Conservation (phyloP, 345 rosid species). For the Hibiscus tridactylites region DNA sequence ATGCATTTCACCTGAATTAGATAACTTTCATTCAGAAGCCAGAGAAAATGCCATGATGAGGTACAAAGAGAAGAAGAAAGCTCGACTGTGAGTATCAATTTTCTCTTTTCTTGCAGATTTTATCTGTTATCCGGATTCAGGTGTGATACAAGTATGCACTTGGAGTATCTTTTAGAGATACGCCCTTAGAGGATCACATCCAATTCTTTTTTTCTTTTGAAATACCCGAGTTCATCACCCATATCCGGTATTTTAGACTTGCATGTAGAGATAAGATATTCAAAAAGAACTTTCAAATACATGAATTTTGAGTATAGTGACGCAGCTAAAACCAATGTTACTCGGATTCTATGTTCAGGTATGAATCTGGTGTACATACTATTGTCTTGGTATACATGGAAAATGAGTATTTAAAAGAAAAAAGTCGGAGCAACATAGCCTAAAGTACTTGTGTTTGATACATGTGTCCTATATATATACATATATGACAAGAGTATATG, state of each 20-base stretch:
- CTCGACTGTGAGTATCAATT: slow-evolving; percentile 39
- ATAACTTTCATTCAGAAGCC: slow-evolving; percentile 25
- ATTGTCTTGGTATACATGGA: background rate
- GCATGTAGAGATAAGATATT: background rate
- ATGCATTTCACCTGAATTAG: slow-evolving; percentile 24
- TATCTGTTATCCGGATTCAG: background rate
- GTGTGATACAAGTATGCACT: background rate
- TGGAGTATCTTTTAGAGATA: background rate
- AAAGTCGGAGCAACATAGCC: background rate
- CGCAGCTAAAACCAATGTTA: background rate
- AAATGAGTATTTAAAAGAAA: background rate
- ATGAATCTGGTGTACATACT: background rate
- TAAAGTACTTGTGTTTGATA: background rate
- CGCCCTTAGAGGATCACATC: background rate
- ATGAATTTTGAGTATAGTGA: background rate
- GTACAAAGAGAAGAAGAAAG: slow-evolving; percentile 60
- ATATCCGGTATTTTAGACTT: background rate
- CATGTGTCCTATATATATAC: background rate
- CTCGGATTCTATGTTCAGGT: background rate
- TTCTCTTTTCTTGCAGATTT: slow-evolving; percentile 4
- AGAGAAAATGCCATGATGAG: slow-evolving; percentile 45
- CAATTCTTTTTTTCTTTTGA: background rate
- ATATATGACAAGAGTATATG: background rate
- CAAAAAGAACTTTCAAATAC: background rate
- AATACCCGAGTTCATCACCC: background rate